These are phyloP conservation scores for Neofusicoccum umdonicola DNA, from an alignment of 2,329 filamentous ascomycete genomes.

Conservation along the genomic window DNA sequence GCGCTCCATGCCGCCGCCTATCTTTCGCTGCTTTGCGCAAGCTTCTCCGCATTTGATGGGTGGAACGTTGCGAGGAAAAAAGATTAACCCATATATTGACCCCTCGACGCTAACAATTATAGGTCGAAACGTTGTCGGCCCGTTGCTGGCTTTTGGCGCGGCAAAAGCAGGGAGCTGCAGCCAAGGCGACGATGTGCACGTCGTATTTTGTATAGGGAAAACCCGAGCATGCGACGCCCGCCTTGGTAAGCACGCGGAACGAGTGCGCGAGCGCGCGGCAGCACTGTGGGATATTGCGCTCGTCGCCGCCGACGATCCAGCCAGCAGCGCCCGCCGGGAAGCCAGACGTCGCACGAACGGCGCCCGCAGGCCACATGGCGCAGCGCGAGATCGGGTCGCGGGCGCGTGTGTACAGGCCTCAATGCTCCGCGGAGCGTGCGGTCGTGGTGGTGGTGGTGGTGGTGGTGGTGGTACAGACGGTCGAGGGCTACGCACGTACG, in stretches of 20 bases:
- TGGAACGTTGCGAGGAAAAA: constrained; percentile 14
- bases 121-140: constrained; percentile 8
- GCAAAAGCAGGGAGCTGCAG: not conserved
- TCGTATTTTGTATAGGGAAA: constrained; percentile 4
- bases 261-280: not conserved
- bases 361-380: not conserved
- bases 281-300: constrained; percentile 4
- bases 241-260: constrained; percentile 1
- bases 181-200: not conserved
- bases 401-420: not conserved
- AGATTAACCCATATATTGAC: constrained; percentile 7
- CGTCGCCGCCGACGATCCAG: not conserved
- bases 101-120: not conserved
- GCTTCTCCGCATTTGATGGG: constrained; percentile 9
- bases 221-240: not conserved
- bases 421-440: not conserved
- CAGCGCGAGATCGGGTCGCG: not conserved
- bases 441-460: not conserved
- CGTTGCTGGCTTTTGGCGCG: constrained; percentile 1
- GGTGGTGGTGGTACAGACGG: not conserved
- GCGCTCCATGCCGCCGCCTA: not conserved
- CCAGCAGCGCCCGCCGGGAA: too few species aligned
- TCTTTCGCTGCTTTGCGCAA: constrained; percentile 3
- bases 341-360: not conserved
- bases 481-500: constrained; percentile 13